Base-by-base conservation (phyloP, 176 grass and related monocot genomes). In the Olyra latifolia region DNA sequence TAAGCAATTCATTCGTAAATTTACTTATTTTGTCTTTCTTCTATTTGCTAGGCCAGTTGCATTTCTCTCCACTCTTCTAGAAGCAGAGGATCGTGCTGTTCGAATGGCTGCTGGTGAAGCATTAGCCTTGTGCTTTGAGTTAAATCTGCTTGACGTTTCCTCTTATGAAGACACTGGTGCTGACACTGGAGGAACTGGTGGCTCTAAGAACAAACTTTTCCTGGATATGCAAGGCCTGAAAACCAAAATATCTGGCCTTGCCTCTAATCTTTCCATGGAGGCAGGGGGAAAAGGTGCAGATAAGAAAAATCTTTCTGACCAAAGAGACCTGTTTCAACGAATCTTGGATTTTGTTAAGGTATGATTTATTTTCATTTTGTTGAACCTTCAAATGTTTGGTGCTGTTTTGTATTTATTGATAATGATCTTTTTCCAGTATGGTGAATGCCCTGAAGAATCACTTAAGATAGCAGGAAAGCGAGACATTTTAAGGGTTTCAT, bases 101-200 rank as follows among this genome's bases (percentile, higher is more conserved):
- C 92, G 95, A 45, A 98, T 98, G 85, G 90, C 90, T 80, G 86
- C 95, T 91, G 95, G 95, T 83, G 95, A 98, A 95, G 92, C 92
- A 82, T 81, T 95, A 80, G 95, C 84, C 59, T 57, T 95, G 59
- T 92, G 88, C 70, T 95, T 91, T n/a, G 92, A 98, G 86, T 73
- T 98, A 49, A 91, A 91, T 23, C 74, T 98, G 75, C 86, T 98
- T 64, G 88, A 95, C 72, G 82, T 92, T 50, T 87, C 43, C 29
- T 76, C 61, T 49, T 84, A 17, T 50, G 87, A 94, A 63, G 90
- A 89, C 6, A 57, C 1, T 42, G 78, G 72, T 56, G 77, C 42
- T 83, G 82, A 82, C 38, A 95, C 42, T n/a, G 49, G 68, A 64
- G 79, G 66, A 53, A 78, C 73, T 46, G 80, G 66, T 52, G 85